These are phyloP conservation scores for Aspergillus clavatus DNA, from an alignment of 2,329 filamentous ascomycete species.

Conservation along the genomic window DNA sequence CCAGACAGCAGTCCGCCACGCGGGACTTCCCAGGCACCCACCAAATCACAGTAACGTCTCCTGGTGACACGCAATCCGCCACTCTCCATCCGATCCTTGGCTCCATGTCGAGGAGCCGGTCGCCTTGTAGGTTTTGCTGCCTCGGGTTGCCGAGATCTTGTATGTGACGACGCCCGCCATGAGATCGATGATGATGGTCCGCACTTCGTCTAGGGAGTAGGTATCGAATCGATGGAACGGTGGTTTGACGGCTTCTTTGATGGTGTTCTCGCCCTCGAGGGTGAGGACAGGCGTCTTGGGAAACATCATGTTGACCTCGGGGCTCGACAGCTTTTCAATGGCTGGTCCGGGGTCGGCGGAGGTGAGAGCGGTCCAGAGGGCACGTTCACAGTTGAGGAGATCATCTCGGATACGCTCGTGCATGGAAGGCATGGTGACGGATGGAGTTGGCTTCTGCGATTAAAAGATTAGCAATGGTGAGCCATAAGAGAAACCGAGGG, in stretches of 20 bases:
- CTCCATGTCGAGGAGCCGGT: constrained; percentile 34
- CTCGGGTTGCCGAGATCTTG: constrained; percentile 25
- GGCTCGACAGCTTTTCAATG: constrained; percentile 29
- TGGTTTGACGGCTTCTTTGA: constrained; percentile 24
- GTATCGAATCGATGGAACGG: constrained; percentile 35
- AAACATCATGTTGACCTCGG: constrained; percentile 31
- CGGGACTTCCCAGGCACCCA: background rate
- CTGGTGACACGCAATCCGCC: constrained; percentile 32
- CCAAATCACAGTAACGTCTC: constrained; percentile 29
- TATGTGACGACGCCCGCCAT: constrained; percentile 36
- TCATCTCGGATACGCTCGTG: constrained; percentile 36
- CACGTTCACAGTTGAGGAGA: constrained; percentile 32
- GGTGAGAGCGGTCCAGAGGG: constrained; percentile 35
- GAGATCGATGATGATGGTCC: constrained; percentile 32
- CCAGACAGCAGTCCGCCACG: background rate
- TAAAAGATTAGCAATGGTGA: background rate
- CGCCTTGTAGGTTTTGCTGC: constrained; percentile 23
- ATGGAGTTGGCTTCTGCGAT: background rate
- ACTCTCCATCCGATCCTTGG: constrained; percentile 36
- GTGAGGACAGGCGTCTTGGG: constrained; percentile 30
- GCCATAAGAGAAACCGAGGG: background rate
- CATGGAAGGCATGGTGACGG: constrained; percentile 29
- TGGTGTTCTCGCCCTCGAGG: constrained; percentile 23
- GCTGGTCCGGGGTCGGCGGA: constrained; percentile 33
- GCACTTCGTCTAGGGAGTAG: constrained; percentile 27